phyloP scores from a whole-genome alignment of 345 rosid genomes.

The Bruguiera parviflora region DNA sequence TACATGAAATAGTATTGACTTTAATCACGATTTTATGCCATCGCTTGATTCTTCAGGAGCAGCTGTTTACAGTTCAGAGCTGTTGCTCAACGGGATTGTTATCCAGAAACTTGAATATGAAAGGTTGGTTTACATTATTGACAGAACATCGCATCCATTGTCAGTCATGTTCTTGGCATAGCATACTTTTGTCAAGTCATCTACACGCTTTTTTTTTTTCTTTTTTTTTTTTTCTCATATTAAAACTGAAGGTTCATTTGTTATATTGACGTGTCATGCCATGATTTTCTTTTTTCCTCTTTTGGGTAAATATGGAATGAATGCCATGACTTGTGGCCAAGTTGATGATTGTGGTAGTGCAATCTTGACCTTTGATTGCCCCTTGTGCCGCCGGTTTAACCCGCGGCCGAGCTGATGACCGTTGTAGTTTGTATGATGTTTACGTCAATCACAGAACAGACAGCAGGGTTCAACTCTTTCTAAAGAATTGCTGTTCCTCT shows the following conservation, averaged over 20 bases:
- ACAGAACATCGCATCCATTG: neutral
- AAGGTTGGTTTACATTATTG: conserved; percentile 45
- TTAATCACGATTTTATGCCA: neutral
- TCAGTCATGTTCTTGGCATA: neutral
- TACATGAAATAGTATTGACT: neutral
- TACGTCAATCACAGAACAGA: too few species aligned
- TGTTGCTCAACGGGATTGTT: conserved; percentile 80
- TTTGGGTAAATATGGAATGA: too few species aligned
- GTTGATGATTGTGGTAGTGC: neutral
- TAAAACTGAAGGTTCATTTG: too few species aligned
- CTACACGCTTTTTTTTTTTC: neutral
- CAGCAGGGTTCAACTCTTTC: neutral
- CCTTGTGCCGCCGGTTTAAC: too few species aligned
- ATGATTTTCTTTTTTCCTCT: too few species aligned
- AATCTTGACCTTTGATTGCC: too few species aligned
- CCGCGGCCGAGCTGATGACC: too few species aligned
- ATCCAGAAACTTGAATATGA: conserved; percentile 80
- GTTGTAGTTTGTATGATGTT: too few species aligned
- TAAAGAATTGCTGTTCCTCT: conserved; percentile 3
- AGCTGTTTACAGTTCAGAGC: conserved; percentile 78
- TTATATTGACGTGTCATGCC: too few species aligned
- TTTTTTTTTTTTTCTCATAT: too few species aligned
- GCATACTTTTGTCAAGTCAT: neutral
- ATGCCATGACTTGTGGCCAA: neutral
- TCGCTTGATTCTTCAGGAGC: conserved; percentile 45